A percentile compares a stretch with the other conserved stretches of the same genome.
phyloP scores from a whole-genome alignment of 2,329 filamentous ascomycete species.

The Scedosporium dehoogii region DNA sequence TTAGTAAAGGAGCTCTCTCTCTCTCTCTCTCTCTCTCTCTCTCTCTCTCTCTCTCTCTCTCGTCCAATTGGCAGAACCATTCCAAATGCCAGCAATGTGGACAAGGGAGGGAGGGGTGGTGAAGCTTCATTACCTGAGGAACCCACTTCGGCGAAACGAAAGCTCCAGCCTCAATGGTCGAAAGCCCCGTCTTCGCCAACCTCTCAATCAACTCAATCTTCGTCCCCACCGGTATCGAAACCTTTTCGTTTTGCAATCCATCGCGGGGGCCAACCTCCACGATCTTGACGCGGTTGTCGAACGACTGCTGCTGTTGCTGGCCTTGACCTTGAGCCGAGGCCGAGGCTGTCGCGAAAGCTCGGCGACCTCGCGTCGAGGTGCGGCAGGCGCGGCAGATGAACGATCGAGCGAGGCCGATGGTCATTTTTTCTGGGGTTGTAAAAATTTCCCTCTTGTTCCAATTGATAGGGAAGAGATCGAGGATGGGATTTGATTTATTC shows the following conservation, averaged over 20 bases:
- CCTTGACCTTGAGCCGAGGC: background rate
- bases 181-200: constrained; percentile 57
- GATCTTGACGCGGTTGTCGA: constrained; percentile 45
- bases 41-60: too few species aligned
- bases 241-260: constrained; percentile 80
- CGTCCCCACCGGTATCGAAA: constrained; percentile 55
- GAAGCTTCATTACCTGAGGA: constrained; percentile 49
- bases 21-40: too few species aligned
- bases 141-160: constrained; percentile 81
- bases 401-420: constrained; percentile 26
- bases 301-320: background rate
- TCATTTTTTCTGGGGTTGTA: background rate
- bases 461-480: background rate
- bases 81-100: too few species aligned
- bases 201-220: constrained; percentile 69
- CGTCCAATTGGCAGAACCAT: too few species aligned
- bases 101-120: background rate
- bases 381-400: constrained; percentile 28
- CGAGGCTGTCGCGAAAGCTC: constrained; percentile 31
- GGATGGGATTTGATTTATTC: background rate
- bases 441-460: background rate
- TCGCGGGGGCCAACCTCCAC: constrained; percentile 80
- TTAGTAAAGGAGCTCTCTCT: too few species aligned
- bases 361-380: constrained; percentile 19
- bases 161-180: constrained; percentile 69